Evolutionary conservation across 805 yeast species (phyloP).

Genomic region (Metschnikowia lachancei): DNA sequence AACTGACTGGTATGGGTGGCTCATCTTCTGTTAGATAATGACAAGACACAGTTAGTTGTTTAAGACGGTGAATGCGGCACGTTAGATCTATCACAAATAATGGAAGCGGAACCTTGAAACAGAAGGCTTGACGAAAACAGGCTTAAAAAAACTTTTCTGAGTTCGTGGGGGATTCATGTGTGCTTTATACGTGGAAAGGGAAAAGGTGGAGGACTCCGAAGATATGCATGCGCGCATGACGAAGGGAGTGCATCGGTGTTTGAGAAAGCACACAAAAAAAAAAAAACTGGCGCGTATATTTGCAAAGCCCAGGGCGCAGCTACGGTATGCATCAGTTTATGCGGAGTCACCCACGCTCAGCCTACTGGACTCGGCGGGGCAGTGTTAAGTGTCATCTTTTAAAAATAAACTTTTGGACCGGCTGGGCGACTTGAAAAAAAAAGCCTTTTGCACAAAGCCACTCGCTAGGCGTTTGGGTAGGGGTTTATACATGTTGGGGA

Average conservation of each 20-base stretch:
- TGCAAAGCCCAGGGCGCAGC: background rate
- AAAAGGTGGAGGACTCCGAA: background rate
- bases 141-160: background rate
- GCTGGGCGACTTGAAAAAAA: no score
- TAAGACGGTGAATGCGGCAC: no score
- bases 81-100: no score
- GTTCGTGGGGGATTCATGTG: background rate
- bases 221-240: slow-evolving; percentile 5
- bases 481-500: no score
- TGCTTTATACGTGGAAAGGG: slow-evolving; percentile 6
- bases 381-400: background rate
- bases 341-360: background rate
- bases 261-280: background rate
- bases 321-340: no score
- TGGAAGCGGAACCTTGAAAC: no score
- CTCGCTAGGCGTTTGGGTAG: no score
- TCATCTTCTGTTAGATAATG: background rate
- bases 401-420: no score
- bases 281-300: background rate
- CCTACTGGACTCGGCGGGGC: background rate
- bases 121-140: background rate
- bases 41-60: background rate
- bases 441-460: no score
- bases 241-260: slow-evolving; percentile 5
- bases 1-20: slow-evolving; percentile 2